Percentiles rank a stretch among this genome's conserved stretches.
phyloP scores from a whole-genome alignment of 2,329 filamentous ascomycete genomes.

The Stachybotrys chartarum region DNA sequence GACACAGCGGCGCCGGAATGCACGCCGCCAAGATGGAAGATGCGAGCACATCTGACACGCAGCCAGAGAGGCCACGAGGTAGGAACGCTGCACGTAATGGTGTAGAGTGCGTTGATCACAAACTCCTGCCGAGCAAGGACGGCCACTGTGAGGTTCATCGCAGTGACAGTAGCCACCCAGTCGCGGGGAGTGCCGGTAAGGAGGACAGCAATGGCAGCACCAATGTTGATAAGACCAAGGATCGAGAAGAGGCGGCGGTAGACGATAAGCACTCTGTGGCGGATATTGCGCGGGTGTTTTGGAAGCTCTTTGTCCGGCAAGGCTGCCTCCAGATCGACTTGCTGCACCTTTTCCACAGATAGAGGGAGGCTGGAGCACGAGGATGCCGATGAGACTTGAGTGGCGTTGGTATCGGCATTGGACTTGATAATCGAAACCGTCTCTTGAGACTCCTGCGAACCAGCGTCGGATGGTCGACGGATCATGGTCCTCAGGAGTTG shows the following conservation, averaged over 20 bases:
- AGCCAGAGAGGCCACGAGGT: conserved; percentile 39
- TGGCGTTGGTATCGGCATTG: neutral
- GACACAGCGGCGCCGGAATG: conserved; percentile 42
- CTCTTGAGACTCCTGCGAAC: neutral
- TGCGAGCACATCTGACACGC: conserved; percentile 36
- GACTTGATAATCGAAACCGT: neutral
- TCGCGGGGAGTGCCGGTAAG: conserved; percentile 23
- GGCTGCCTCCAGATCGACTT: conserved; percentile 18
- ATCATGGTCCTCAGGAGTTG: conserved; percentile 21
- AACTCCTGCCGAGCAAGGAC: conserved; percentile 46
- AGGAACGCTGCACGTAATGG: conserved; percentile 35
- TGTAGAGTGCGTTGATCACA: conserved; percentile 44
- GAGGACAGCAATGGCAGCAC: conserved; percentile 36
- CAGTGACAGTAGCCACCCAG: conserved; percentile 32
- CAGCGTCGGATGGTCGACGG: neutral
- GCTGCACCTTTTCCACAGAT: conserved; percentile 6
- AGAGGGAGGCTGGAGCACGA: conserved; percentile 19
- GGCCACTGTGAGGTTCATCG: conserved; percentile 40
- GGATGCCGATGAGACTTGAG: conserved; percentile 12
- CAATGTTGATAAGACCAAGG: conserved; percentile 43
- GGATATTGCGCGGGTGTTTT: conserved; percentile 29
- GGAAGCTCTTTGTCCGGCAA: conserved; percentile 34
- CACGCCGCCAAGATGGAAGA: conserved; percentile 45
- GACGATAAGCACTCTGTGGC: conserved; percentile 39
- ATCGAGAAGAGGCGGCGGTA: conserved; percentile 51